Percentiles rank a stretch among this genome's conserved stretches.
Conservation (phyloP, 805 yeast species). For the Suhomyces xylopsoci region DNA sequence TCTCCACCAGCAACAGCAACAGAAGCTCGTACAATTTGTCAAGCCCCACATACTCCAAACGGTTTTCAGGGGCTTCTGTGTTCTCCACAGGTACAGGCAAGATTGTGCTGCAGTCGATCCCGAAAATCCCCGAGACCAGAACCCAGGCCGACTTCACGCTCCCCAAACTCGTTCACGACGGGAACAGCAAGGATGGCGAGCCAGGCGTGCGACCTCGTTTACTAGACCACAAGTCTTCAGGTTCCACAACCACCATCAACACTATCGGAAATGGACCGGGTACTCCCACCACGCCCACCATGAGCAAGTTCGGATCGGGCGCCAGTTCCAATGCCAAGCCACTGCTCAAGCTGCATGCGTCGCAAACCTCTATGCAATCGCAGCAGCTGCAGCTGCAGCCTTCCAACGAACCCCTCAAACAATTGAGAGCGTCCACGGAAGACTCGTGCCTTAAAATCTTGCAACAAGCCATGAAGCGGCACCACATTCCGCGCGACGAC, state of each 20-base stretch:
- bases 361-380: neutral
- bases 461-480: conserved; percentile 85
- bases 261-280: conserved; percentile 1
- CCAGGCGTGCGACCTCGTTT: conserved; percentile 18
- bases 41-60: conserved; percentile 24
- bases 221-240: conserved; percentile 20
- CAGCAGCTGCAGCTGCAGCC: conserved; percentile 11
- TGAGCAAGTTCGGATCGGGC: conserved; percentile 2
- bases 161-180: conserved; percentile 8
- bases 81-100: conserved; percentile 44
- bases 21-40: conserved; percentile 5
- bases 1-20: conserved; percentile 2
- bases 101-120: conserved; percentile 26
- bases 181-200: conserved; percentile 3
- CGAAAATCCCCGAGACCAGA: conserved; percentile 14
- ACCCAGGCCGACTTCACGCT: conserved; percentile 13
- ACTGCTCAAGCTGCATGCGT: conserved; percentile 7
- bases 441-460: conserved; percentile 88
- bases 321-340: neutral
- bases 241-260: conserved; percentile 7
- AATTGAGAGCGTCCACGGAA: conserved; percentile 79
- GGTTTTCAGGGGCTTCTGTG: conserved; percentile 37
- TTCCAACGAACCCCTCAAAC: conserved; percentile 68
- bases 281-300: conserved; percentile 5
- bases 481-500: conserved; percentile 71